Percentiles rank a stretch among this genome's conserved stretches.
These are phyloP conservation scores for Naegleria lovaniensis DNA, from an alignment of 208 protist genomes.

Conservation along the genomic window DNA sequence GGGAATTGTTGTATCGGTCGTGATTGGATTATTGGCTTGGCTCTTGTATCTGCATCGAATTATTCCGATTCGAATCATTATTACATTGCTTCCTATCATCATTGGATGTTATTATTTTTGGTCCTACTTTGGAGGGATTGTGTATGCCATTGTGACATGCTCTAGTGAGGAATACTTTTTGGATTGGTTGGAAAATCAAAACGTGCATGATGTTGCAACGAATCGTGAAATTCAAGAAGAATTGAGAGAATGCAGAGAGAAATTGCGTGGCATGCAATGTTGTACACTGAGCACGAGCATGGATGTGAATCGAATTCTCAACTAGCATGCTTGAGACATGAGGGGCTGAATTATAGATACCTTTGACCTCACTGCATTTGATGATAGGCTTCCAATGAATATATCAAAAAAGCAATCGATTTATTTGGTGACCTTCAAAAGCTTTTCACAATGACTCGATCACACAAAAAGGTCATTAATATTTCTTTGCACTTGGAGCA, in stretches of 20 bases:
- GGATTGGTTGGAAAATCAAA: neutral
- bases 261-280: too few species aligned
- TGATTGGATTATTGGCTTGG: neutral
- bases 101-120: neutral
- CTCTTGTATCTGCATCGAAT: neutral
- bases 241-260: neutral
- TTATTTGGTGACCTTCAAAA: too few species aligned
- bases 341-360: too few species aligned
- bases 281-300: too few species aligned
- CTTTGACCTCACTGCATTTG: too few species aligned
- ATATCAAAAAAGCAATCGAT: too few species aligned
- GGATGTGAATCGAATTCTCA: too few species aligned
- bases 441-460: too few species aligned
- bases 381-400: too few species aligned
- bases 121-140: neutral
- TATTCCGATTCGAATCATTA: neutral
- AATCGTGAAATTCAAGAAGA: neutral
- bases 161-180: neutral
- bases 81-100: neutral
- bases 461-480: too few species aligned
- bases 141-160: neutral
- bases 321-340: too few species aligned
- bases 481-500: neutral
- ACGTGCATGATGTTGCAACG: neutral
- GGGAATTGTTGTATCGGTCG: neutral